Base-by-base conservation (phyloP, 306 rosid species). In the Gillenia trifoliata region DNA sequence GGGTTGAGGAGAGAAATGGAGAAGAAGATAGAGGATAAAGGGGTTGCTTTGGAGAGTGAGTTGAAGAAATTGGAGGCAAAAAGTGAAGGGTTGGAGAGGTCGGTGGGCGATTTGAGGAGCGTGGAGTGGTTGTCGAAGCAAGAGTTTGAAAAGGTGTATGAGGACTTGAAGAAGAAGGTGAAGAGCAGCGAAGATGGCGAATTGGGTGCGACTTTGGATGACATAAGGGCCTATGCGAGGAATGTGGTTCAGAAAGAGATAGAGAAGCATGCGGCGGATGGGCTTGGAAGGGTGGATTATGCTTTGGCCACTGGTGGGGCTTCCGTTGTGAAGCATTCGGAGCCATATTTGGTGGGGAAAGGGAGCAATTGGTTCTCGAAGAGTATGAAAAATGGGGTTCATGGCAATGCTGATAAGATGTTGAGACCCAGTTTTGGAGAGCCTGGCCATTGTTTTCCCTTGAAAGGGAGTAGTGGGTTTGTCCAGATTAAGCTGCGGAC, bases 381-480 rank as follows among this genome's bases (percentile, higher is more conserved):
- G 45, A 45, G 74, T 70, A 60, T 68, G 1, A 84, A 69, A 66
- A 82, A 77, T 63, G 83, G 82, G 66, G 91, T 86, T 45, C 91
- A 82, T 49, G 72, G 71, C 30, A 82, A 82, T 49, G 96, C 99
- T 0, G 83, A 83, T 20, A 92, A 82, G 88, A 88, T 95, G 99
- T 75, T 95, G 79, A 87, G 68, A 23, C 99, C 99, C 1, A 95
- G 99, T 82, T 92, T 95, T 71, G 99, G 99, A 9, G 98, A 95
- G 80, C 98, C 99, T 0, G 99, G 98, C 30, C 93, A 90, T 77
- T 95, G 99, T 80, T 95, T 95, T 72, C 85, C 98, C 1, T 76
- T 95, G 93, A 91, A 83, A 75, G 99, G 94, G 38, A 88, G 78
- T 62, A 77, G 70, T 47, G 99, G 99, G 28, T 95, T 89, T 86